phyloP scores from a whole-genome alignment of 371 early-diverging fungal species.

The Mucor sp. region DNA sequence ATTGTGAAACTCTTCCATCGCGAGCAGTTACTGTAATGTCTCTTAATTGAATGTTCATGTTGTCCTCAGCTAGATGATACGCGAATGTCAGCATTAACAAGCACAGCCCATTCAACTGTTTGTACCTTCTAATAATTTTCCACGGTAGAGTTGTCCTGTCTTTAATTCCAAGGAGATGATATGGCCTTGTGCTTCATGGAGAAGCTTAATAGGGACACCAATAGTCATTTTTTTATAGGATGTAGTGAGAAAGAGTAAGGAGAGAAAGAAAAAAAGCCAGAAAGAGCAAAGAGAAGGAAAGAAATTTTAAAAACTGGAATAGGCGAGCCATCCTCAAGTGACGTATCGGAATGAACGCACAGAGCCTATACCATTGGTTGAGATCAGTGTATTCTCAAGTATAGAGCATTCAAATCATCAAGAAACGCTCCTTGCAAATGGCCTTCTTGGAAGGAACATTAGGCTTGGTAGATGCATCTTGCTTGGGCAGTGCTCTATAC shows the following conservation, averaged over 20 bases:
- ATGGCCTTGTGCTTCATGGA: conserved; percentile 98
- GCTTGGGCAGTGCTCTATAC: neutral
- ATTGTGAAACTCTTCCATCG: conserved; percentile 87
- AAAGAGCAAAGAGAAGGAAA: neutral
- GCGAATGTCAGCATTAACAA: neutral
- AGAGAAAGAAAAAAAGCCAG: too few relatives aligned
- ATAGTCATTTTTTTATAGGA: conserved; percentile 69
- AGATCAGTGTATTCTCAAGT: neutral
- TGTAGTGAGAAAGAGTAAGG: neutral
- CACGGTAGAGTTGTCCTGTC: conserved; percentile 93
- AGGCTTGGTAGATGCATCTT: neutral
- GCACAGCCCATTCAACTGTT: neutral
- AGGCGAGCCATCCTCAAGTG: conserved; percentile 3
- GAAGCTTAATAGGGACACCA: conserved; percentile 93
- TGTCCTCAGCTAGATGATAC: conserved; percentile 87
- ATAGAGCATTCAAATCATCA: neutral
- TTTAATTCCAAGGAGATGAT: conserved; percentile 94
- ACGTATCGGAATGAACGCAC: neutral
- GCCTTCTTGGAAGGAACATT: neutral
- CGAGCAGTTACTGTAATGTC: conserved; percentile 92
- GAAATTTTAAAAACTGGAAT: conserved; percentile 2
- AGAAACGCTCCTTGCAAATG: neutral
- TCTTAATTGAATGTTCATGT: conserved; percentile 96
- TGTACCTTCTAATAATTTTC: conserved; percentile 88
- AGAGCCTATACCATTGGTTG: neutral